Evolutionary conservation across 2,329 filamentous ascomycete genomes (phyloP), one percentile per base, ranked within the genome.

Genomic region (Ophiostoma tasmaniense): DNA sequence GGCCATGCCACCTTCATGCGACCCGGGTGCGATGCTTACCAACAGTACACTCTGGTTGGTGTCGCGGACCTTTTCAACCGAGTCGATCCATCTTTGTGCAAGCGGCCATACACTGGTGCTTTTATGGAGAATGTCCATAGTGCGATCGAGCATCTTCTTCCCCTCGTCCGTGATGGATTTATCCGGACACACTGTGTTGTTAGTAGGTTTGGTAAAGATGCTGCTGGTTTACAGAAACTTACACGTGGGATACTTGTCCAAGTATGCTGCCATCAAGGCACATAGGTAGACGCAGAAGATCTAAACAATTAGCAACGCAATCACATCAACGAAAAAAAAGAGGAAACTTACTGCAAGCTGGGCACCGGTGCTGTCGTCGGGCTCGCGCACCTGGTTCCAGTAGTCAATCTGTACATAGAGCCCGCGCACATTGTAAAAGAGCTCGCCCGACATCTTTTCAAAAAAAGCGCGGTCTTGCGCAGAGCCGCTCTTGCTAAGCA

Each of bases 231-330:
- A 17, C 3, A 61, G 33, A 68, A n/a, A 69, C 72, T 22, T 66
- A 73, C 73, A 25, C 4, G 69, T 70, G 50, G 72, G 66, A 22
- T 83, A 84, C 73, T 81, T 82, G 73, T 79, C 82, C 0, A 85
- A 75, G 66, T 85, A 85, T 1, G 80, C 79, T 5, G 82, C 80
- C 70, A 84, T 80, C 4, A 84, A 73, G 20, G 81, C 82, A 70
- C 82, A 84, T 33, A 79, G 82, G 67, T 85, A 85, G 17, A 84
- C 81, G 67, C 81, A 83, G 69, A 85, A 84, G 1, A 45, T 45
- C 42, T 45, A 20, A 45, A 45, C 14, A 45, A 6, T n/a, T 20
- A 45, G 42, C 8, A 45, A 45, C 17, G 20, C 42, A 45, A 7
- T 17, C 17, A 45, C 42, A 7, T n/a, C 5, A 45, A 45, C 2